phyloP scores from a whole-genome alignment of 2,329 filamentous ascomycete species.

The Penicillium sp. region DNA sequence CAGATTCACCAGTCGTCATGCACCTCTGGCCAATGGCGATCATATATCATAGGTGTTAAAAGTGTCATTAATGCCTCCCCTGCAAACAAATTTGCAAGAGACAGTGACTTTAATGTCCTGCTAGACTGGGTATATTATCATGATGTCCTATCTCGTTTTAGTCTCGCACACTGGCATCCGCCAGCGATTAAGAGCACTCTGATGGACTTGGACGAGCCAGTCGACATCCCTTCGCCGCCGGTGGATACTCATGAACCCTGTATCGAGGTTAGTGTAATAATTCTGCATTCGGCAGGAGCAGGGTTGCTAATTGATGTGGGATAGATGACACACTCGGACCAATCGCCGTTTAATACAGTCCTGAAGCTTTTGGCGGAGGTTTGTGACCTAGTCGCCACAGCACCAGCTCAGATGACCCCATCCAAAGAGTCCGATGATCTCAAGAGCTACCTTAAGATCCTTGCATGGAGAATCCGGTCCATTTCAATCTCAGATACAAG shows the following conservation, averaged over 20 bases:
- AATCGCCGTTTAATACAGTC: not conserved
- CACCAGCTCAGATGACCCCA: not conserved
- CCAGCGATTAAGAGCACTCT: not conserved
- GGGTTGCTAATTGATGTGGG: not conserved
- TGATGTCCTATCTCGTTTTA: conserved; percentile 9
- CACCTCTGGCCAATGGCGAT: not conserved
- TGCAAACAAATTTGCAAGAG: not conserved
- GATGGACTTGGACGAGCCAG: not conserved
- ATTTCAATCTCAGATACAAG: not conserved
- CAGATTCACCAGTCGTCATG: not conserved
- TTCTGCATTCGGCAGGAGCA: not conserved
- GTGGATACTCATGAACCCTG: not conserved
- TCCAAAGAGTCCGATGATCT: not conserved
- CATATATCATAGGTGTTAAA: not conserved
- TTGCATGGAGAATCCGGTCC: not conserved
- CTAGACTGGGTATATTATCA: conserved; percentile 12
- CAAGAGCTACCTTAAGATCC: not conserved
- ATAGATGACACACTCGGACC: not conserved
- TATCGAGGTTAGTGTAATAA: not conserved
- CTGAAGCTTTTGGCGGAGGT: not conserved
- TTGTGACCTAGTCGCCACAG: not conserved
- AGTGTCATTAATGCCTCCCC: not conserved
- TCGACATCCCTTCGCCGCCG: not conserved
- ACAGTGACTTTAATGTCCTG: conserved; percentile 5
- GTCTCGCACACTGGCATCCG: conserved; percentile 6